Base-by-base conservation (phyloP, 2,329 filamentous ascomycete species). In the Lasiodiplodia sp. region DNA sequence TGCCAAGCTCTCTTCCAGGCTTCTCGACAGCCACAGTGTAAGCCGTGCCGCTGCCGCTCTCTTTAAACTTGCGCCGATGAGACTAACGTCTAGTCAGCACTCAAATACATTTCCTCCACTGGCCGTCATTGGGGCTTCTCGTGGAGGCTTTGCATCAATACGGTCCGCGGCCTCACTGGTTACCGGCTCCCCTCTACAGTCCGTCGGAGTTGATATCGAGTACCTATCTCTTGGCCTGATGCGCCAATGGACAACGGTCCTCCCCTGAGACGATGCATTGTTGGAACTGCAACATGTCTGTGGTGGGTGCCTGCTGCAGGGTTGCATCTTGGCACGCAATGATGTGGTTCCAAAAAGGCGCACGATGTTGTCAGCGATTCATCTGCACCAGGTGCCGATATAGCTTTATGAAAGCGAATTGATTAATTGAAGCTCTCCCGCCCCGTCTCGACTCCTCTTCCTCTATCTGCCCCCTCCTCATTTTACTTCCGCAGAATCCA, bases 181-280 rank as follows among this genome's bases (percentile, higher is more conserved):
- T 38, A 11, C 60, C 60, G 60, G 60, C 60, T 64, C 60, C 60
- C 60, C 60, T 64, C 60, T 64, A 64, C 44, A 25, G 5, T 64
- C 60, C 60, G 60, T 52, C 60, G 60, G 60, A 52, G 2, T 38
- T 64, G 60, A 38, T 34, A 7, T 21, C 12, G 8, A 52, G 47
- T 16, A 34, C 31, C 44, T 47, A 52, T 38, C 12, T 6, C 16
- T 12, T 34, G 60, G 44, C 16, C 7, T 38, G 44, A 16, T 52
- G 47, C 60, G n/a, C 23, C 44, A 63, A 51, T 63, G 44, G 49
- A 63, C 47, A 18, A 18, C 28, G 16, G 2, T 4, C 14, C 21
- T 34, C 60, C 60, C 60, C 60, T 64, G 60, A 52, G 23, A 37
- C 2, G 8, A n/a, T 16, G 28, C 37, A 37, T 38, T 38, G 44